Evolutionary conservation across 768 basidiomycete genomes (phyloP), one percentile per base, ranked within the genome.

Genomic region (Boletus sp.): DNA sequence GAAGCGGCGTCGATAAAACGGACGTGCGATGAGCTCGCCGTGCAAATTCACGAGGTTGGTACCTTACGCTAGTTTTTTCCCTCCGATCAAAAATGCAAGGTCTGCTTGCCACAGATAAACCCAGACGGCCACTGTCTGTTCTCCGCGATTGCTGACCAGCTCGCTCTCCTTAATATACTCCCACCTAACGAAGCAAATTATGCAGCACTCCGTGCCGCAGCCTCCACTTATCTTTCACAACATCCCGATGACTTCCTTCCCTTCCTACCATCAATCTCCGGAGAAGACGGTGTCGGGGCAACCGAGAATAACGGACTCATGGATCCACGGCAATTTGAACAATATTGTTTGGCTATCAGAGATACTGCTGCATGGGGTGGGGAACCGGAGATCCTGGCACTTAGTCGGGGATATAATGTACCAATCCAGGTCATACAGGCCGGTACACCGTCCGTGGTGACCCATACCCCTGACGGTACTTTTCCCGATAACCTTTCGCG

Each of bases 71-170:
- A 8, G 7, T 45, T 34, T 40, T 49, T 40, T 49, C 11, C 19
- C 19, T 23, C 55, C 38, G 37, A 44, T 49, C 19, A 46, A 48
- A 48, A 46, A 45, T 50, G 34, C 41, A 21, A 48, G 50, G 35
- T 38, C 33, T 50, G 10, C 37, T 5, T n/a, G 7, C 15, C n/a
- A 53, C 60, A 97, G 93, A 87, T 98, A 62, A 85, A 85, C 55
- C 93, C 96, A 17, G 96, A 98, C 63, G 96, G 96, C 0, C 95
- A 98, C 63, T 98, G 96, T 74, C 84, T 98, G 30, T 99, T 88
- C 75, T 89, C 93, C 44, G 92, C 96, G 10, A 77, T 98, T 25
- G 96, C 92, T 25, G 93, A 98, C 70, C 96, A 99, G 68, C 83
- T 97, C 32, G 77, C 76, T 42, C 63, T 89, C n/a, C 80, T 94